phyloP scores from a whole-genome alignment of 202 grass and related monocot species.

The Musa balbisiana region DNA sequence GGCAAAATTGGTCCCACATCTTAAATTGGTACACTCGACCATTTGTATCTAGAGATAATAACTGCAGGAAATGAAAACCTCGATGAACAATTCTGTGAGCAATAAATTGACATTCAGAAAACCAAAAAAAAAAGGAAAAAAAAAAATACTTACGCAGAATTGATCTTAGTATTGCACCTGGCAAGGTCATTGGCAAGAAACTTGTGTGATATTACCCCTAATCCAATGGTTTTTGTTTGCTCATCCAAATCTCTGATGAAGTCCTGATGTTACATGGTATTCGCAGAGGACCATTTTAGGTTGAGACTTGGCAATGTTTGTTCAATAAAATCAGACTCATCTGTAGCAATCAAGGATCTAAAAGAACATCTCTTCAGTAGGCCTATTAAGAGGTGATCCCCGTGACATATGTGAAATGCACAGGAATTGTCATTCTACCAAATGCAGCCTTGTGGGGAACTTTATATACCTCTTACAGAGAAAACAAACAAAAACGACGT shows the following conservation, averaged over 20 bases:
- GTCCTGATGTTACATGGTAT: not conserved
- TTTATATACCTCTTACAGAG: slow-evolving; percentile 2
- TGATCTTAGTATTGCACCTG: not conserved
- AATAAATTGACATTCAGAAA: not conserved
- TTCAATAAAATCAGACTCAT: not conserved
- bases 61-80: not conserved
- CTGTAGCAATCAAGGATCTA: not conserved
- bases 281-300: not conserved
- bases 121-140: not conserved
- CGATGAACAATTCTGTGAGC: not conserved
- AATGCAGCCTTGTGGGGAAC: not conserved
- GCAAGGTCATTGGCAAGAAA: not conserved
- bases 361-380: not conserved
- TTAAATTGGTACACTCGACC: not conserved
- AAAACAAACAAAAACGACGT: not conserved
- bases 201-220: not conserved
- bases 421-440: not conserved
- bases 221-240: not conserved
- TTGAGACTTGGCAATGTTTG: not conserved
- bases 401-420: not conserved
- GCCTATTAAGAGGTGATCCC: not conserved
- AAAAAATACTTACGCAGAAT: not conserved
- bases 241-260: not conserved
- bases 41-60: not conserved
- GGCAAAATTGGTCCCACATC: not conserved